Evolutionary conservation across 1,139 yeast species (phyloP), one percentile per base, ranked within the genome.

Genomic region (Suhomyces bribrorum): DNA sequence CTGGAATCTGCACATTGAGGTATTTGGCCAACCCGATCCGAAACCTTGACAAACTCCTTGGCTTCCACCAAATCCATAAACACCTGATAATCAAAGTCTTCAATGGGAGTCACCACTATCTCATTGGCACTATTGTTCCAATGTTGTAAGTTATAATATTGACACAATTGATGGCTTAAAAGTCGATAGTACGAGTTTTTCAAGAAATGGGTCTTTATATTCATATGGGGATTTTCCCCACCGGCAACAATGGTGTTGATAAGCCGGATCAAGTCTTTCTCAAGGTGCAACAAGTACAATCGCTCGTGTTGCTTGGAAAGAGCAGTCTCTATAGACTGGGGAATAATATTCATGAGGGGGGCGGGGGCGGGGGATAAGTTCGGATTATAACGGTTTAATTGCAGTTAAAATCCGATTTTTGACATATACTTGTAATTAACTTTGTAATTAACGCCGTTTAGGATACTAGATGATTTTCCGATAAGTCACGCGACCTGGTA

Each of bases 121-220:
- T 61, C 66, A 38, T 54, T 56, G 25, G 47, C 33, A n/a, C 45
- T 46, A 40, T 54, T 58, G 40, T 59, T 61, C 57, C 58, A 53
- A 39, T 62, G 68, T 35, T 53, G 54, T 39, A 84, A 57, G 18
- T 69, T 64, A 53, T 83, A 83, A 56, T 82, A 82, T 28, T 81
- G 84, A 12, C 89, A 86, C 23, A 83, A 61, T 46, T 83, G 85
- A 56, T 84, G 89, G 1, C 83, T 73, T 38, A 84, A 59, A 27
- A 84, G 61, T 47, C 90, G 62, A 49, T 79, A 81, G 56, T 81
- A 84, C 2, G 87, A 80, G 56, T 84, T 84, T 69, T 79, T 68
- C 18, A 72, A 81, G 54, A 72, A 61, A 26, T 45, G 50, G 7
- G 61, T 53, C 26, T 45, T 49, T 22, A 62, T 58, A 1, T 46